A percentile compares a stretch with the other conserved stretches of the same genome.
Evolutionary conservation across 2,329 filamentous ascomycete species (phyloP).

Genomic region (Botryosphaeria dothidea): DNA sequence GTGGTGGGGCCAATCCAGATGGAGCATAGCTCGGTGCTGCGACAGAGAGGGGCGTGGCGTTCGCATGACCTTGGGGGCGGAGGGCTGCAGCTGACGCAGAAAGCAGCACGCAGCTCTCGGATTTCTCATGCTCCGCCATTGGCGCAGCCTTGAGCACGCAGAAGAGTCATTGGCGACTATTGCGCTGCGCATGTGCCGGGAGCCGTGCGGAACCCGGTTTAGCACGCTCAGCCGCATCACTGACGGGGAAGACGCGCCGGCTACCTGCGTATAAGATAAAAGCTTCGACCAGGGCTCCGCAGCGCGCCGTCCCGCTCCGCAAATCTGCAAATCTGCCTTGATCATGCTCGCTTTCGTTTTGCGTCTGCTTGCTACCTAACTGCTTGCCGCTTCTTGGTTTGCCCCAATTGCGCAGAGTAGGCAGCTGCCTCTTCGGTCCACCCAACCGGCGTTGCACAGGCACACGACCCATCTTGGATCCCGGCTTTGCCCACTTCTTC

Average conservation of each 20-base stretch:
- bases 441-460: neutral
- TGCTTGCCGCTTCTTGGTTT: neutral
- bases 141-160: neutral
- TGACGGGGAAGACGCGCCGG: neutral
- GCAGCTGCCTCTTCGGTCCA: neutral
- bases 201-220: neutral
- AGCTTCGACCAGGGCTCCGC: neutral
- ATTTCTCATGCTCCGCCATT: neutral
- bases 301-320: constrained; percentile 2
- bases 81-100: neutral
- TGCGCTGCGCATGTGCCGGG: neutral
- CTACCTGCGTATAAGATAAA: neutral
- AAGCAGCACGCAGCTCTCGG: neutral
- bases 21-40: neutral
- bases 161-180: neutral
- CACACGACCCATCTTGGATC: neutral
- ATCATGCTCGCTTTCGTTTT: neutral
- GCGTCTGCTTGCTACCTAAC: too few relatives aligned
- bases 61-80: neutral
- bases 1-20: neutral
- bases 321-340: neutral
- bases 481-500: neutral
- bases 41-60: neutral
- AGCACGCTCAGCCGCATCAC: neutral
- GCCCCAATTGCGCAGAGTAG: neutral